A percentile compares a stretch with the other conserved stretches of the same genome.
phyloP scores from a whole-genome alignment of 441 rosid genomes.

The Erysimum cheiri region DNA sequence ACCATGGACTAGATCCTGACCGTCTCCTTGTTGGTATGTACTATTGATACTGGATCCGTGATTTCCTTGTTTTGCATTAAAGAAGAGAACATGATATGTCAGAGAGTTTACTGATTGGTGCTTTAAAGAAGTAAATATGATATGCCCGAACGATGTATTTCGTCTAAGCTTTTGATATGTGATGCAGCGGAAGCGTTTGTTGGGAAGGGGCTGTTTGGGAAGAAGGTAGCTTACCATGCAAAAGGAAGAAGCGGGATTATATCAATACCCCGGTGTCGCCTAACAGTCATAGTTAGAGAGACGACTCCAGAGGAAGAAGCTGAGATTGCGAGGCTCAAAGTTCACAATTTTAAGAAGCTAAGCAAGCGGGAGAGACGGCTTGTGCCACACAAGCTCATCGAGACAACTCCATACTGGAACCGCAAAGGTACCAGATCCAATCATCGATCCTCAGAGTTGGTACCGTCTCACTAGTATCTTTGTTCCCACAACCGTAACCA shows the following conservation, averaged over 20 bases:
- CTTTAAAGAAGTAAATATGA: neutral
- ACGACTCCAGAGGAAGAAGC: constrained; percentile 87
- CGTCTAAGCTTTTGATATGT: constrained; percentile 17
- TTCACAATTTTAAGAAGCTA: constrained; percentile 72
- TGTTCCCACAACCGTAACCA: constrained; percentile 19
- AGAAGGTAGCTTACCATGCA: constrained; percentile 67
- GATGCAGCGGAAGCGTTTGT: constrained; percentile 90
- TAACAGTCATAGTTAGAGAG: constrained; percentile 85
- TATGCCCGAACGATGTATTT: neutral
- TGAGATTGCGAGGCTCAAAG: constrained; percentile 78
- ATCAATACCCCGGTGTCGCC: constrained; percentile 70
- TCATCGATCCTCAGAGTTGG: constrained; percentile 39
- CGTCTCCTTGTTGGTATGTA: constrained; percentile 82
- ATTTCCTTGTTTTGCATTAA: constrained; percentile 2
- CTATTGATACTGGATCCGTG: constrained; percentile 10
- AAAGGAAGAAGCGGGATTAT: constrained; percentile 71
- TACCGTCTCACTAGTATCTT: constrained; percentile 31
- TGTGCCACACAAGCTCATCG: constrained; percentile 79
- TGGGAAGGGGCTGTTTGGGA: constrained; percentile 79
- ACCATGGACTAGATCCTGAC: constrained; percentile 85
- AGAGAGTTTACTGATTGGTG: neutral
- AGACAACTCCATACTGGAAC: constrained; percentile 86
- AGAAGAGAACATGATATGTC: neutral
- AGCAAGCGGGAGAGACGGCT: constrained; percentile 66
- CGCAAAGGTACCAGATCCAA: constrained; percentile 57